phyloP scores from a whole-genome alignment of 2,329 filamentous ascomycete genomes.

The Trichoderma simmonsii region DNA sequence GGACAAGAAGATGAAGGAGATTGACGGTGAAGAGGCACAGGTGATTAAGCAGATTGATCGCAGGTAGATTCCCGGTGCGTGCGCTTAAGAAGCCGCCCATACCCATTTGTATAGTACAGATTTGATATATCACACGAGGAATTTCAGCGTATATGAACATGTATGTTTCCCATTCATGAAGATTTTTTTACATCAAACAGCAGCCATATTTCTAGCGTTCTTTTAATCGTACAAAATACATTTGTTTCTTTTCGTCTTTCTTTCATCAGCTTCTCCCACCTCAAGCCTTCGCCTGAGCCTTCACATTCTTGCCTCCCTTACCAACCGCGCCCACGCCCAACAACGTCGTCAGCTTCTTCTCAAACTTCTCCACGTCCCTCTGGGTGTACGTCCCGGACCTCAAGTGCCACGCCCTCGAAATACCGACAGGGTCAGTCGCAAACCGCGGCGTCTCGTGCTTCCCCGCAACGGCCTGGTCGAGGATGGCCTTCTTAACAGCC shows the following conservation, averaged over 20 bases:
- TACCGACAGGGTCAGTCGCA: conserved; percentile 32
- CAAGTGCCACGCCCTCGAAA: conserved; percentile 38
- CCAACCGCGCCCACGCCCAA: conserved; percentile 19
- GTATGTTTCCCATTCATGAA: conserved; percentile 16
- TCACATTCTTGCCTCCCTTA: conserved; percentile 20
- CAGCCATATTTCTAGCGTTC: background rate
- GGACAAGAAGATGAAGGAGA: conserved; percentile 51
- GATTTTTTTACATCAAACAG: conserved; percentile 14
- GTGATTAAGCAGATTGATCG: conserved; percentile 41
- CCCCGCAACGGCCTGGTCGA: conserved; percentile 35
- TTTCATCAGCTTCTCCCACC: background rate
- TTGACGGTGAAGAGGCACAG: conserved; percentile 50
- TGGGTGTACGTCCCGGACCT: conserved; percentile 37
- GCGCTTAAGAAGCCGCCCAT: background rate
- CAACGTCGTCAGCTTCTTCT: conserved; percentile 39
- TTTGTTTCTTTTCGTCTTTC: background rate
- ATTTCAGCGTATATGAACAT: background rate
- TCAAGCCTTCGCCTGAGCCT: conserved; percentile 27
- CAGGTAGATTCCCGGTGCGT: background rate
- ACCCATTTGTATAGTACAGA: background rate
- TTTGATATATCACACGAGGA: conserved; percentile 21
- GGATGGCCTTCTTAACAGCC: conserved; percentile 32
- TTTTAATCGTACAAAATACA: conserved; percentile 2
- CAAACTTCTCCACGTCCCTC: conserved; percentile 36
- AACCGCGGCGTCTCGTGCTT: conserved; percentile 37